Percentiles rank a stretch among this genome's conserved stretches.
These are phyloP conservation scores for Fraxinus nigra DNA, from an alignment of 305 asterid genomes.

Conservation along the genomic window DNA sequence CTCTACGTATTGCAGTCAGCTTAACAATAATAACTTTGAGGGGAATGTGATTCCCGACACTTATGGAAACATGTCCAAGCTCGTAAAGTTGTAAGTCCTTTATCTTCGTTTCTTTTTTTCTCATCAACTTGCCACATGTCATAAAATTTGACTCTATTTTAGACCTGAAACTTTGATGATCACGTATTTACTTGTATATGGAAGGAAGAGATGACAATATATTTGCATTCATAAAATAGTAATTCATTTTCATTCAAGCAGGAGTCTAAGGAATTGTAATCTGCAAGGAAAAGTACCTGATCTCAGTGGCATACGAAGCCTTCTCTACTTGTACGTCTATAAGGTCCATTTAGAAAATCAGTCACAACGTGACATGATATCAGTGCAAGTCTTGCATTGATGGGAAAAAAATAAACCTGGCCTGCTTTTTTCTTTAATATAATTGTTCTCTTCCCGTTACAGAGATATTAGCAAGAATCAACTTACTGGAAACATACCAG, in stretches of 20 bases:
- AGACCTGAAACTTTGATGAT: conserved; percentile 1
- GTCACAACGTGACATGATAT: background rate
- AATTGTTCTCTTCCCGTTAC: conserved; percentile 17
- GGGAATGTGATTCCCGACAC: conserved; percentile 53
- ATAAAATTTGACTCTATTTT: background rate
- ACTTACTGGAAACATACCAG: conserved; percentile 33
- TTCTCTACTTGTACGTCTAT: conserved; percentile 54
- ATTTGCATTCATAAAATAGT: background rate
- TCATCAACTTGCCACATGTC: background rate
- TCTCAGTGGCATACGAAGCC: conserved; percentile 36
- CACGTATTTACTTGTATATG: background rate
- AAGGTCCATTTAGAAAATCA: background rate
- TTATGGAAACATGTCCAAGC: conserved; percentile 39
- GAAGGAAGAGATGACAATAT: background rate
- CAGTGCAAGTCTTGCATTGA: background rate
- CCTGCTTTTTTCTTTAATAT: conserved; percentile 1
- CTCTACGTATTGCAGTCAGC: conserved; percentile 43
- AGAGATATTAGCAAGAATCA: conserved; percentile 48
- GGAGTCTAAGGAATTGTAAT: conserved; percentile 69
- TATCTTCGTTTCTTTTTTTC: background rate
- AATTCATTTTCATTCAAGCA: conserved; percentile 22
- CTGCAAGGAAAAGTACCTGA: conserved; percentile 59
- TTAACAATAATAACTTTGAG: conserved; percentile 62
- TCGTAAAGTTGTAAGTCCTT: conserved; percentile 42
- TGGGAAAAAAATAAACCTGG: background rate